Percentiles rank a stretch among this genome's conserved stretches.
phyloP scores from a whole-genome alignment of 2,329 filamentous ascomycete genomes.

The Grosmannia penicillata region DNA sequence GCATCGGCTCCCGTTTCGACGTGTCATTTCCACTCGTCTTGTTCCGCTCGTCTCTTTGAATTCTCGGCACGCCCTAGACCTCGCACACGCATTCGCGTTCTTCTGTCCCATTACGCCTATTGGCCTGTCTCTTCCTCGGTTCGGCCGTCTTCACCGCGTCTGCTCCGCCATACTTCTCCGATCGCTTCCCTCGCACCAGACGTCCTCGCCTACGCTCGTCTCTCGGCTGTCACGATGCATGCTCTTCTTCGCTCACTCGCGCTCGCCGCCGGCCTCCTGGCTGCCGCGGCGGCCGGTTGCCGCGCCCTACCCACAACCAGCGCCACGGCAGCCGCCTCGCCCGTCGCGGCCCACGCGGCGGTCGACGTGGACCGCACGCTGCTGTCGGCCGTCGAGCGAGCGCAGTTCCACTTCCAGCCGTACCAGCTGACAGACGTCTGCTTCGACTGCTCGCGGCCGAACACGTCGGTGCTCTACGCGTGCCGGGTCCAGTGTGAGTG shows the following conservation, averaged over 20 bases:
- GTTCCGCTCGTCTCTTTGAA: no score
- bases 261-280: neutral
- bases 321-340: neutral
- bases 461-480: conserved; percentile 6
- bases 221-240: neutral
- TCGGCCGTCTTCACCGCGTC: no score
- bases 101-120: no score
- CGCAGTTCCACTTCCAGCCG: conserved; percentile 14
- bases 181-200: neutral
- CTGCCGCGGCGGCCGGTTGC: neutral
- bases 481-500: conserved; percentile 13
- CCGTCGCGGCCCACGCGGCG: neutral
- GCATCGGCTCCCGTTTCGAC: no score
- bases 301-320: neutral
- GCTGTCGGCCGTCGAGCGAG: neutral
- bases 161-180: neutral
- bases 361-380: neutral
- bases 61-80: no score
- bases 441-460: conserved; percentile 11
- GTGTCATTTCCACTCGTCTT: no score
- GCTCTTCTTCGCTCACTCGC: neutral
- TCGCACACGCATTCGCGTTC: no score
- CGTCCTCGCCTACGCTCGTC: neutral
- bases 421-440: conserved; percentile 12
- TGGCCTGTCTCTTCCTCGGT: no score